Evolutionary conservation across 208 protist species (phyloP).

Genomic region (Leishmania gerbilli): DNA sequence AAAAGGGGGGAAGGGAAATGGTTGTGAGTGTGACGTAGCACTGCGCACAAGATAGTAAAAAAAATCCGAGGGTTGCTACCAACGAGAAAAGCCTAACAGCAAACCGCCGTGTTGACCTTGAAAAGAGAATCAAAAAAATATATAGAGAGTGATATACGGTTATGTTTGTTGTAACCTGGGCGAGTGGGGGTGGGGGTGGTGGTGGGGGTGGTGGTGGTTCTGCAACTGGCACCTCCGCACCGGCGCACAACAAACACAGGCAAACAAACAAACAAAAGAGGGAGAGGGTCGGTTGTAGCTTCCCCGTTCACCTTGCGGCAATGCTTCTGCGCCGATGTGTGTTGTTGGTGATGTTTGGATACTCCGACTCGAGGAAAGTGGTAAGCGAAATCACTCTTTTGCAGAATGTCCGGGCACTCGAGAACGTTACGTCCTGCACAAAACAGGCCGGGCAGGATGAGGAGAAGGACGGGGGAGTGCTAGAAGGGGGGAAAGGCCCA

Average conservation of each 20-base stretch:
- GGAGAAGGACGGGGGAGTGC: neutral
- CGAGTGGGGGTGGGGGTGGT: too few species aligned
- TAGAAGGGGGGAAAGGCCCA: neutral
- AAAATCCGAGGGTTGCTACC: too few species aligned
- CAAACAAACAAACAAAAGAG: neutral
- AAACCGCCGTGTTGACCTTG: too few species aligned
- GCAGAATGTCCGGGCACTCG: neutral
- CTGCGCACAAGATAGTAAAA: too few species aligned
- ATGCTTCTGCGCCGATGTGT: neutral
- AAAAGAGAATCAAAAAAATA: neutral
- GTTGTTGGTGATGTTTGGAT: neutral
- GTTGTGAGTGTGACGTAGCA: too few species aligned
- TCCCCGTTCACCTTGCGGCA: neutral
- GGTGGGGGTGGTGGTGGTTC: too few species aligned
- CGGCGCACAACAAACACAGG: neutral
- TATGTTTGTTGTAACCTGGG: too few species aligned
- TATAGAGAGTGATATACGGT: too few species aligned
- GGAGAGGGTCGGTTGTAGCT: neutral
- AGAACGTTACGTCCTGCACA: neutral
- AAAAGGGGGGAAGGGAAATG: neutral
- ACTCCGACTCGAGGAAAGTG: neutral
- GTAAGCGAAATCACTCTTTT: neutral
- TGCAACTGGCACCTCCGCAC: neutral
- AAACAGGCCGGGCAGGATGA: neutral
- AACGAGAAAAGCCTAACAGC: too few species aligned